A percentile compares a stretch with the other conserved stretches of the same genome.
phyloP scores from a whole-genome alignment of 2,329 filamentous ascomycete genomes.

The Cladosporium sp. region DNA sequence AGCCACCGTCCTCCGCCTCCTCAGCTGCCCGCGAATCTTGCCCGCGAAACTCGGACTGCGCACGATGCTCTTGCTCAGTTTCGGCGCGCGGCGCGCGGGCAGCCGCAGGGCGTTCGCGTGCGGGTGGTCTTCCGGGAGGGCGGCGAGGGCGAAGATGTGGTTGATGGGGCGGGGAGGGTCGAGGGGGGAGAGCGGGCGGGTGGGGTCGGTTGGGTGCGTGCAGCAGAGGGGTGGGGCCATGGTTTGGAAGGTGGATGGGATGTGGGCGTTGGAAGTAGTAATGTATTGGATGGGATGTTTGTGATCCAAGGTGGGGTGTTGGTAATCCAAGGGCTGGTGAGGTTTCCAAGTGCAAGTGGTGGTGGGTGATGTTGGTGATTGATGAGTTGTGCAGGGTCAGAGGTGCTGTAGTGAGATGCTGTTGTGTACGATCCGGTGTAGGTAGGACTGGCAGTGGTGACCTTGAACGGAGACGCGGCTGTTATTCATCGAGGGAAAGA shows the following conservation, averaged over 20 bases:
- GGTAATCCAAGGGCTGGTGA: not conserved
- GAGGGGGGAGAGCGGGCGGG: slow-evolving; percentile 16
- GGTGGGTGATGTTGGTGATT: not conserved
- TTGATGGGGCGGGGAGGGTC: slow-evolving; percentile 13
- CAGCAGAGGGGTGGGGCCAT: slow-evolving; percentile 16
- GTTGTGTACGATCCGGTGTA: not conserved
- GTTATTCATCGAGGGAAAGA: too few relatives aligned
- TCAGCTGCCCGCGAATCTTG: slow-evolving; percentile 21
- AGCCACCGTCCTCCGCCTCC: slow-evolving; percentile 12
- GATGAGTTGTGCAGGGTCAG: not conserved
- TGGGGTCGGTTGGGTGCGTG: slow-evolving; percentile 15
- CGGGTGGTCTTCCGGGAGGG: slow-evolving; percentile 27
- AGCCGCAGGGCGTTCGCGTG: slow-evolving; percentile 20
- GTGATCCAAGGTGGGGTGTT: not conserved
- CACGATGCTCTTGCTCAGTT: slow-evolving; percentile 14
- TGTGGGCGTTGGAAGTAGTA: not conserved
- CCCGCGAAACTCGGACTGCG: slow-evolving; percentile 22
- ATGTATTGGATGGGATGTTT: not conserved
- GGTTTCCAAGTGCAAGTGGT: not conserved
- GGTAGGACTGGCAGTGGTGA: not conserved
- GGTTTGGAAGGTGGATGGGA: slow-evolving; percentile 1
- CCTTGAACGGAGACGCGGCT: too few relatives aligned
- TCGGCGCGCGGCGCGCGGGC: slow-evolving; percentile 12
- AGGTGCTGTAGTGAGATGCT: too few relatives aligned
- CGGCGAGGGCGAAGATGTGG: slow-evolving; percentile 24